Percentiles rank a stretch among this genome's conserved stretches.
Conservation (phyloP, 345 rosid species). For the Arabidopsis arenosa region DNA sequence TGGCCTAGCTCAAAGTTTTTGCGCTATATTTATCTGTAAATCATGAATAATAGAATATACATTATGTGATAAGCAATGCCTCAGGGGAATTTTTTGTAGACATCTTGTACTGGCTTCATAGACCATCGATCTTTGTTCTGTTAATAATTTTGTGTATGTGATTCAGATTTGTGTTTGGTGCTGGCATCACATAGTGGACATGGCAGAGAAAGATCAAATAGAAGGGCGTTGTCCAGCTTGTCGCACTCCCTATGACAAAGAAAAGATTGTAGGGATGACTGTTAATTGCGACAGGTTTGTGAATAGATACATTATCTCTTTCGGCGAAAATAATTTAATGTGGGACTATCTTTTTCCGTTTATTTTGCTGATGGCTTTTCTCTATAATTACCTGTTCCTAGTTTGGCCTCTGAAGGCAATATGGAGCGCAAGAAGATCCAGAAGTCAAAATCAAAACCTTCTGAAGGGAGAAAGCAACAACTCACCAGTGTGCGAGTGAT, state of each 20-base stretch:
- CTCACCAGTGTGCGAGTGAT: conserved; percentile 70
- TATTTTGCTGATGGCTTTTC: conserved; percentile 35
- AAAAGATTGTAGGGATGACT: conserved; percentile 84
- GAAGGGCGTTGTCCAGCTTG: conserved; percentile 97
- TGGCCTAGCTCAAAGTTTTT: background rate
- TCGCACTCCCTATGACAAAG: conserved; percentile 84
- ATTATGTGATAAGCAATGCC: background rate
- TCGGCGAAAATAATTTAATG: background rate
- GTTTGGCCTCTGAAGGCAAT: conserved; percentile 51
- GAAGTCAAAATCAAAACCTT: conserved; percentile 61
- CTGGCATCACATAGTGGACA: conserved; percentile 92
- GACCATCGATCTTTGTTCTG: background rate
- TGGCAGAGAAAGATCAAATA: conserved; percentile 87
- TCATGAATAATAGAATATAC: background rate
- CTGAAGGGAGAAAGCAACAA: conserved; percentile 72
- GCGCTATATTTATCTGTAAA: background rate
- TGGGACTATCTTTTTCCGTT: background rate
- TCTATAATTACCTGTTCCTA: conserved; percentile 14
- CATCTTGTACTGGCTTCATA: background rate
- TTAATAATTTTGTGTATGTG: conserved; percentile 9
- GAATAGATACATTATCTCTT: background rate
- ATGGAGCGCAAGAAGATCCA: conserved; percentile 57
- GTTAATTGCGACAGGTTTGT: conserved; percentile 75
- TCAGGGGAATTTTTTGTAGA: background rate
- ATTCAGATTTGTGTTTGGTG: conserved; percentile 94